Evolutionary conservation across 2,329 filamentous ascomycete genomes (phyloP).

Genomic region (Claviceps paspali): DNA sequence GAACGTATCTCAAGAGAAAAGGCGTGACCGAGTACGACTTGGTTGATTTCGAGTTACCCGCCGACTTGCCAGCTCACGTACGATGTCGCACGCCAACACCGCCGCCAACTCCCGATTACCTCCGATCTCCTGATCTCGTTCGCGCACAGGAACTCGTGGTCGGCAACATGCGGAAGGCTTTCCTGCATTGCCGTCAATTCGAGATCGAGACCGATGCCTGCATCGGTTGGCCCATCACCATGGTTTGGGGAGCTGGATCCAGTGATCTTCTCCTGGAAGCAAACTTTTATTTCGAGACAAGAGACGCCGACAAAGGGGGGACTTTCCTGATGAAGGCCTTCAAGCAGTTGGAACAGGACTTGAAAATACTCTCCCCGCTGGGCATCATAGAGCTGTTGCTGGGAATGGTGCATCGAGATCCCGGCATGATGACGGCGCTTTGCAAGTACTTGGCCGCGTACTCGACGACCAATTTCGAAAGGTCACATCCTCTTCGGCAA

Average conservation of each 20-base stretch:
- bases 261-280: conserved; percentile 29
- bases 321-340: conserved; percentile 26
- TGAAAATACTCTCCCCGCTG: conserved; percentile 27
- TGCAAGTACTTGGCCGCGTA: conserved; percentile 30
- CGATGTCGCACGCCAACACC: conserved; percentile 30
- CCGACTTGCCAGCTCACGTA: conserved; percentile 27
- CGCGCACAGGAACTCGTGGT: conserved; percentile 29
- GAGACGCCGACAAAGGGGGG: conserved; percentile 24
- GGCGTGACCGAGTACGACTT: conserved; percentile 38
- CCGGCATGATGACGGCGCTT: conserved; percentile 29
- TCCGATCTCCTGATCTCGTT: conserved; percentile 27
- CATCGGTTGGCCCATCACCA: conserved; percentile 25
- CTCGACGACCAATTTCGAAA: conserved; percentile 27
- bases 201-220: conserved; percentile 23
- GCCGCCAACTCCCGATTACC: conserved; percentile 25
- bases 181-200: conserved; percentile 27
- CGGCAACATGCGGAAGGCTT: conserved; percentile 28
- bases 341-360: conserved; percentile 25
- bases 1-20: conserved; percentile 36
- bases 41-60: conserved; percentile 28
- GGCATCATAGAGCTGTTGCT: conserved; percentile 27
- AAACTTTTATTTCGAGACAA: conserved; percentile 26
- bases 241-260: conserved; percentile 28
- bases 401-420: conserved; percentile 28
- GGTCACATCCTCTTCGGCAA: conserved; percentile 26